phyloP scores from a whole-genome alignment of 2,329 filamentous ascomycete genomes.

The Colletotrichum sp. region DNA sequence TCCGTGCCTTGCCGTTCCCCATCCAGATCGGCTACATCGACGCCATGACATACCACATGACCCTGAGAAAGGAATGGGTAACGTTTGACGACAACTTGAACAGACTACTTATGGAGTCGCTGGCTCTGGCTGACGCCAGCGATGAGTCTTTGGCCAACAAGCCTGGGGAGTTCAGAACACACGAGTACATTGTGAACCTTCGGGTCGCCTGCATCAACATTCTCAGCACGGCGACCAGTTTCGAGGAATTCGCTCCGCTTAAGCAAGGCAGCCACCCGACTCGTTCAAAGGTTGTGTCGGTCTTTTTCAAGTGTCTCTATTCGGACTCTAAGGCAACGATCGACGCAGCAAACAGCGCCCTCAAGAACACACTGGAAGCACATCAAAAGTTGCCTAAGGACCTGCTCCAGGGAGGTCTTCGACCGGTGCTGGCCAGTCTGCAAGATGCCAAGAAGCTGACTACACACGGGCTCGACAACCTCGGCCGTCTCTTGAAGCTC shows the following conservation, averaged over 20 bases:
- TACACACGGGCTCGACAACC: conserved; percentile 86
- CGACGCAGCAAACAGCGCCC: conserved; percentile 87
- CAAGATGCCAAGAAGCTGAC: conserved; percentile 92
- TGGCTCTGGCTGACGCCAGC: conserved; percentile 91
- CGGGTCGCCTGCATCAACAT: conserved; percentile 93
- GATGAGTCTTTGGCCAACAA: conserved; percentile 94
- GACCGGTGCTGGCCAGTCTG: conserved; percentile 94
- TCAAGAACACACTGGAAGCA: conserved; percentile 85
- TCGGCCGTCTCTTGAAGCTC: conserved; percentile 86
- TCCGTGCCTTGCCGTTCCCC: conserved; percentile 89
- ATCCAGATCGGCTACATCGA: conserved; percentile 99
- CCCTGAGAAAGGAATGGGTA: conserved; percentile 85
- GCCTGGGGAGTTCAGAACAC: conserved; percentile 91
- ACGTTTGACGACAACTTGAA: conserved; percentile 92
- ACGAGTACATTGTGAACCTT: conserved; percentile 89
- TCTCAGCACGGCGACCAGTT: conserved; percentile 89
- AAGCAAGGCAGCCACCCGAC: conserved; percentile 71
- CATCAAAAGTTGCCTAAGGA: conserved; percentile 95
- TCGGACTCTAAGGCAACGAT: conserved; percentile 92
- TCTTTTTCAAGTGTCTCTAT: conserved; percentile 98
- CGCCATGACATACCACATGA: conserved; percentile 93
- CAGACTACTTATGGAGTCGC: conserved; percentile 87
- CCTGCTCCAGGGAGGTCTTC: conserved; percentile 88
- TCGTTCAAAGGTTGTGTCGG: conserved; percentile 78
- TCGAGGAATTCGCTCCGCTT: conserved; percentile 77